These are phyloP conservation scores for Ophiostoma sp. DNA, from an alignment of 2,329 filamentous ascomycete species.

Conservation along the genomic window DNA sequence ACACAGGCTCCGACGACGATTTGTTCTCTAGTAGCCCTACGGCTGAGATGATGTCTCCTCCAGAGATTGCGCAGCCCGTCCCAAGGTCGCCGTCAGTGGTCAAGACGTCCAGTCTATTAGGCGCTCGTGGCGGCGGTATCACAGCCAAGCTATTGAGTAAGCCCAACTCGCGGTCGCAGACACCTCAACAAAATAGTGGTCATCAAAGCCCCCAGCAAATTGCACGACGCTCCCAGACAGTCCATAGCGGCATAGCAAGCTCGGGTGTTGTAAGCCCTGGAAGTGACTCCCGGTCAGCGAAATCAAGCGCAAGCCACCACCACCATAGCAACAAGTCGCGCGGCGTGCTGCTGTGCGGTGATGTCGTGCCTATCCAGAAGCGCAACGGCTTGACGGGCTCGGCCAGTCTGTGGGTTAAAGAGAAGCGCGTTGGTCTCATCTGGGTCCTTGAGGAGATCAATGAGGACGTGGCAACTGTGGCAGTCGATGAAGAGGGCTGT, in stretches of 20 bases:
- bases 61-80: conserved; percentile 36
- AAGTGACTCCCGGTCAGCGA: conserved; percentile 49
- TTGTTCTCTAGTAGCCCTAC: conserved; percentile 29
- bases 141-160: conserved; percentile 86
- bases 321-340: conserved; percentile 71
- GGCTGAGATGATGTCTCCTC: conserved; percentile 37
- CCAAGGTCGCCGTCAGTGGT: conserved; percentile 29
- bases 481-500: conserved; percentile 69
- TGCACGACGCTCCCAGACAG: conserved; percentile 56
- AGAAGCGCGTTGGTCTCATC: conserved; percentile 87
- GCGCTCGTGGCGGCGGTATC: conserved; percentile 66
- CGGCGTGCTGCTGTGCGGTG: conserved; percentile 78
- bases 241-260: conserved; percentile 36
- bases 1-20: conserved; percentile 50
- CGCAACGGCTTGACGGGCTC: conserved; percentile 87
- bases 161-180: conserved; percentile 55
- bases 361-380: conserved; percentile 97
- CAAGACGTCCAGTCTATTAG: conserved; percentile 53
- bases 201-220: conserved; percentile 35
- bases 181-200: conserved; percentile 34
- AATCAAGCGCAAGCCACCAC: conserved; percentile 49
- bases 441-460: conserved; percentile 98
- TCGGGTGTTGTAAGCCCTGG: conserved; percentile 30
- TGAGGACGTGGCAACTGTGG: conserved; percentile 78
- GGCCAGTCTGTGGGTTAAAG: conserved; percentile 96